Conservation (phyloP, 768 basidiomycete genomes). For the Russula dissimulans region DNA sequence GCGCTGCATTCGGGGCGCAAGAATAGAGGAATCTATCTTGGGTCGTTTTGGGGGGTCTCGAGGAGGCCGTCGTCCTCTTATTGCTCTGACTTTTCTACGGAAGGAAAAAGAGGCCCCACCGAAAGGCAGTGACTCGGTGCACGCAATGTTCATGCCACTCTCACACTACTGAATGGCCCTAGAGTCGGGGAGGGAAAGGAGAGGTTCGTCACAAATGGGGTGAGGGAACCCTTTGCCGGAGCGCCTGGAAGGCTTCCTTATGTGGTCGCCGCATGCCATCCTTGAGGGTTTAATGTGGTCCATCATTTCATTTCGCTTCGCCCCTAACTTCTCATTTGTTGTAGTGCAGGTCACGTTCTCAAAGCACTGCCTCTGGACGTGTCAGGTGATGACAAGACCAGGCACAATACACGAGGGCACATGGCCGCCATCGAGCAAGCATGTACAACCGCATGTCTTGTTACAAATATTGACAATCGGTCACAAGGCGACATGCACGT, state of each 20-base stretch:
- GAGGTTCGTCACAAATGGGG: background rate
- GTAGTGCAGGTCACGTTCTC: too few relatives aligned
- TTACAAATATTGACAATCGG: background rate
- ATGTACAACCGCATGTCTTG: background rate
- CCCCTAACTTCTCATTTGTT: background rate
- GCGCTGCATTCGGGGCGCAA: too few relatives aligned
- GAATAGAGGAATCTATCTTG: too few relatives aligned
- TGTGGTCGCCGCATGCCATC: background rate
- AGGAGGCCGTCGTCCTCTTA: too few relatives aligned
- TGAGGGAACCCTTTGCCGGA: background rate
- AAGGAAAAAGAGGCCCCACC: too few relatives aligned
- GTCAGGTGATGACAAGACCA: background rate
- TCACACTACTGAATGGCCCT: background rate
- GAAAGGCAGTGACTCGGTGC: too few relatives aligned
- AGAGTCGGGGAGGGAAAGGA: background rate
- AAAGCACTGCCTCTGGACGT: background rate
- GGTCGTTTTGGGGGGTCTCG: too few relatives aligned
- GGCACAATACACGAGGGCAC: background rate
- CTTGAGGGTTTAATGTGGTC: slow-evolving; percentile 1
- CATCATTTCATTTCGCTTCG: background rate
- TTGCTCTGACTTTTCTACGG: too few relatives aligned
- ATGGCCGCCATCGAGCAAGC: background rate
- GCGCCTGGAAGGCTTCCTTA: background rate
- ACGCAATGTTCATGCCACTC: too few relatives aligned
- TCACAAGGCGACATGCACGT: background rate